These are phyloP conservation scores for Citrullus amarus DNA, from an alignment of 306 rosid genomes.

Conservation along the genomic window DNA sequence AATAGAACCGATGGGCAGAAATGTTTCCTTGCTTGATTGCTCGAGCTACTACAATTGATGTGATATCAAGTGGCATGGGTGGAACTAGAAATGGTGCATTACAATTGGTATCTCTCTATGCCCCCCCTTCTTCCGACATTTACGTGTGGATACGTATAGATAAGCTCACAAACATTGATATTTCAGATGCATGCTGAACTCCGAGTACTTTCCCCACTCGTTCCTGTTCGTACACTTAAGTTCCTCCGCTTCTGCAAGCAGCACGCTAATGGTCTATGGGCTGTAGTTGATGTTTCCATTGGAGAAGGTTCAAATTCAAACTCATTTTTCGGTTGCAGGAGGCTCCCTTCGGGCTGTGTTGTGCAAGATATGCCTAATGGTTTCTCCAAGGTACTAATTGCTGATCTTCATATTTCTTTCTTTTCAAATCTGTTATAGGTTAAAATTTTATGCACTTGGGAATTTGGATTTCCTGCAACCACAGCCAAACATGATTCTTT, in stretches of 20 bases:
- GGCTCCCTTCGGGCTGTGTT: constrained; percentile 84
- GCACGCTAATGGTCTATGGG: constrained; percentile 72
- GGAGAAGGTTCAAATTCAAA: constrained; percentile 24
- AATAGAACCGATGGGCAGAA: constrained; percentile 68
- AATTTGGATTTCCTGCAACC: constrained; percentile 16
- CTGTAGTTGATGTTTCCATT: constrained; percentile 59
- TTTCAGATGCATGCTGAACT: constrained; percentile 70
- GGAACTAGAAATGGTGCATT: constrained; percentile 60
- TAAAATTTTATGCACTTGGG: constrained; percentile 1
- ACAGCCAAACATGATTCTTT: constrained; percentile 12
- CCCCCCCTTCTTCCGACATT: neutral
- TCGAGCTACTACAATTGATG: constrained; percentile 40
- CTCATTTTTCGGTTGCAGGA: constrained; percentile 32
- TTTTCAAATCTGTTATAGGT: neutral
- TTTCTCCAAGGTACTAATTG: constrained; percentile 55
- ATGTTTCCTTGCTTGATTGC: constrained; percentile 64
- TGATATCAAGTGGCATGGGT: constrained; percentile 34
- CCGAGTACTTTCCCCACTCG: constrained; percentile 71
- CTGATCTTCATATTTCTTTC: neutral
- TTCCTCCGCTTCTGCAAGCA: constrained; percentile 80
- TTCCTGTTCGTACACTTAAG: constrained; percentile 51
- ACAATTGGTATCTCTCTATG: constrained; percentile 43
- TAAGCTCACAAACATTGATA: neutral
- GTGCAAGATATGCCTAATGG: constrained; percentile 71
- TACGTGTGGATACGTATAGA: neutral